Base-by-base conservation (phyloP, 768 basidiomycete species). In the Lactarius tabidus region DNA sequence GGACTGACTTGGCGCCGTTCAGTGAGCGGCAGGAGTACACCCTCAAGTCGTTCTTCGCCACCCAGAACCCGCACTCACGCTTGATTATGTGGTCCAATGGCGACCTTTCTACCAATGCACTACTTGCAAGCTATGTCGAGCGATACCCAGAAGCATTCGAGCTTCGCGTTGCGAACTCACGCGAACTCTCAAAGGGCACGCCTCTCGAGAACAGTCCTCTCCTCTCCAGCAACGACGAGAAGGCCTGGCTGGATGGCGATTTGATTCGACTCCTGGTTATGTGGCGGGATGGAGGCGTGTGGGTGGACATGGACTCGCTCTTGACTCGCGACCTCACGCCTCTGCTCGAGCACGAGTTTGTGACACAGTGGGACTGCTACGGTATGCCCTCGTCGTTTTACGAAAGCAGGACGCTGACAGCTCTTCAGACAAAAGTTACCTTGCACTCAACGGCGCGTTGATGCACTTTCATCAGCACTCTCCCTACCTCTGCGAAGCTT, bases 361-460 rank as follows among this genome's bases (percentile, higher is more conserved):
- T 98, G 12, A 96, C 93, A 1, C 95, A 99, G 72, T 99, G 96
- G 96, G 96, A 99, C 73, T 98, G 96, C 74, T 98, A 98, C 71
- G 92, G 95, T 94, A 73, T 51, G 86, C 72, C 18, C 38, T 51
- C 26, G 14, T 54, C 14, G 10, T 29, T 20, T 36, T 18, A 10
- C 2, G n/a, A 38, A 28, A 35, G 5, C 28, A 15, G 17, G 23
- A 23, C 23, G n/a, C 59, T 65, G 45, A 66, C 26, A 5, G 1
- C 20, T 36, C 38, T 41, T 20, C 55, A 70, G 69, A 70, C 36
- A 68, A 70, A 54, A 55, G 52, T 14, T 68, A 70, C 64, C 63
- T 59, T 15, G 20, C 69, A n/a, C 54, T 94, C 71, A 97, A 97
- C 73, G 96, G 96, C 60, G 95, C 96, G 1, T 79, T 98, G 33